These are phyloP conservation scores for Pseudevernia furfuracea DNA, from an alignment of 495 filamentous ascomycete species.

Conservation along the genomic window DNA sequence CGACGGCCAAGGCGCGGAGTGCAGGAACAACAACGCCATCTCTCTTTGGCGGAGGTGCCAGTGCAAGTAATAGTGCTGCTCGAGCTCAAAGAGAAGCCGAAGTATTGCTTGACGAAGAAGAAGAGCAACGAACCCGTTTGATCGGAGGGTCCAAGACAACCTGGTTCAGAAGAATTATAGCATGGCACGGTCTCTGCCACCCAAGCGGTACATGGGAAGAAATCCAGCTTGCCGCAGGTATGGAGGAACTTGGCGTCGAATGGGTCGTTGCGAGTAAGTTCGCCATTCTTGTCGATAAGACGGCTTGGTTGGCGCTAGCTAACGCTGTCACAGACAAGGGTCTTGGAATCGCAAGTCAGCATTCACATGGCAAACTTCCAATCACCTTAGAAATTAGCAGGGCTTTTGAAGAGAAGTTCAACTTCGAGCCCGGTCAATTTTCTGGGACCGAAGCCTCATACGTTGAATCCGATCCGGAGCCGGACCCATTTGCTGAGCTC, in stretches of 20 bases:
- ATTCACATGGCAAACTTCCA: slow-evolving; percentile 15
- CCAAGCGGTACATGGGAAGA: slow-evolving; percentile 18
- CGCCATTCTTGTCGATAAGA: neutral
- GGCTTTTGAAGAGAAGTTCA: slow-evolving; percentile 18
- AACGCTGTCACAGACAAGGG: slow-evolving; percentile 13
- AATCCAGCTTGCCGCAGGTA: slow-evolving; percentile 21
- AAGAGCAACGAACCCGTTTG: slow-evolving; percentile 17
- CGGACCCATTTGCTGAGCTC: neutral
- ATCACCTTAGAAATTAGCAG: slow-evolving; percentile 3
- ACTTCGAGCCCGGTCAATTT: neutral
- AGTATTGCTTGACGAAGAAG: slow-evolving; percentile 15
- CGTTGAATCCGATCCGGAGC: neutral
- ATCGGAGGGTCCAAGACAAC: slow-evolving; percentile 20
- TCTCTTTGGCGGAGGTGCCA: slow-evolving; percentile 16
- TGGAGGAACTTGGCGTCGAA: slow-evolving; percentile 21
- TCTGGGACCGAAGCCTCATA: neutral
- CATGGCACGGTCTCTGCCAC: slow-evolving; percentile 17
- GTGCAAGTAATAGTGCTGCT: neutral
- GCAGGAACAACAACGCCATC: slow-evolving; percentile 7
- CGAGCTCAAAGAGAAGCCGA: slow-evolving; percentile 18
- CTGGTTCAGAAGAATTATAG: slow-evolving; percentile 20
- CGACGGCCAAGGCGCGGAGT: neutral
- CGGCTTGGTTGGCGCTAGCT: neutral
- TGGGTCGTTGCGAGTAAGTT: slow-evolving; percentile 22
- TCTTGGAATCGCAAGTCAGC: slow-evolving; percentile 15